Percentiles rank a stretch among this genome's conserved stretches.
Evolutionary conservation across 1,284 basidiomycete species (phyloP).

Genomic region (Sparassis latifolia): DNA sequence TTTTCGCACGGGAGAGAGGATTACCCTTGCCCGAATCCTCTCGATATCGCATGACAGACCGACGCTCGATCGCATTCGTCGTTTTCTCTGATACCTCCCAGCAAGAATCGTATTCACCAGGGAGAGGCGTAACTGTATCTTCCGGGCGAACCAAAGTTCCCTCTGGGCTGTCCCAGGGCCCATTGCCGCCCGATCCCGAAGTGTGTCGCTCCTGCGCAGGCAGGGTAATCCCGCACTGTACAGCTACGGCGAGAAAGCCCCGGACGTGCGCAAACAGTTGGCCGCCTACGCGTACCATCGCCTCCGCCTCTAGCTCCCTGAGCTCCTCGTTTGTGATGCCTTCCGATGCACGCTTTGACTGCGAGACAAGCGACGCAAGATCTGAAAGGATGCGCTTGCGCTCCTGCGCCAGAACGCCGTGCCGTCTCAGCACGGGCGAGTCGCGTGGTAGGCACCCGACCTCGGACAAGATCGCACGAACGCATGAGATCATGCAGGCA

Average conservation of each 20-base stretch:
- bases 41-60: slow-evolving; percentile 9
- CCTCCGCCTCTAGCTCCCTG: slow-evolving; percentile 55
- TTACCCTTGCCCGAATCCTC: slow-evolving; percentile 13
- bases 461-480: slow-evolving; percentile 82
- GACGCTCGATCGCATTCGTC: slow-evolving; percentile 15
- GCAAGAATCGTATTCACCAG: slow-evolving; percentile 12
- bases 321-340: slow-evolving; percentile 41
- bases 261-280: slow-evolving; percentile 71
- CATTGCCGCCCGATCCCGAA: slow-evolving; percentile 25
- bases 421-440: slow-evolving; percentile 62
- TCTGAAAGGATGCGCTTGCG: slow-evolving; percentile 81
- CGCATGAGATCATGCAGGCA: slow-evolving; percentile 89
- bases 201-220: slow-evolving; percentile 43
- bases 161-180: slow-evolving; percentile 16
- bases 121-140: slow-evolving; percentile 13
- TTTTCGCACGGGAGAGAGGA: slow-evolving; percentile 36
- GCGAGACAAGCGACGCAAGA: slow-evolving; percentile 79
- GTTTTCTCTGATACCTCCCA: slow-evolving; percentile 15
- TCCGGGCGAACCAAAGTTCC: slow-evolving; percentile 19
- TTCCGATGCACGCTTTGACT: slow-evolving; percentile 75
- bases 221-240: slow-evolving; percentile 76
- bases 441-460: slow-evolving; percentile 87
- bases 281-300: slow-evolving; percentile 68
- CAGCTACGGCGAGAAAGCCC: slow-evolving; percentile 65
- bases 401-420: slow-evolving; percentile 67